phyloP scores from a whole-genome alignment of 2,329 filamentous ascomycete genomes.

The Exophiala oligosperma region DNA sequence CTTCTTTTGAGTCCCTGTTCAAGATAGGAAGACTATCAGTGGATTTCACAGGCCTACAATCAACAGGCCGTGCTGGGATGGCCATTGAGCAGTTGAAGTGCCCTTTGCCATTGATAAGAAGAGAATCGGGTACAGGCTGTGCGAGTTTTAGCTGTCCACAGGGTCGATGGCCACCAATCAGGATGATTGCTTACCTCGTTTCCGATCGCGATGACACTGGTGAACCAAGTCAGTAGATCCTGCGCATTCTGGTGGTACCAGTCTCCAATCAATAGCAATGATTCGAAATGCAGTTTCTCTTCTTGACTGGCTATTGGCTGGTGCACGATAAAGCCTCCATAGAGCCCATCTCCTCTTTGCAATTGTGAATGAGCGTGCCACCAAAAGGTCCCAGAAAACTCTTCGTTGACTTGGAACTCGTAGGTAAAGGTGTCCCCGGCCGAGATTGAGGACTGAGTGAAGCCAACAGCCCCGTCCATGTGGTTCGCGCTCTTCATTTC shows the following conservation, averaged over 20 bases:
- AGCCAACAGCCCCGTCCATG: constrained; percentile 70
- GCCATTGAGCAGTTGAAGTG: constrained; percentile 50
- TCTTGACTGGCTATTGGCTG: constrained; percentile 49
- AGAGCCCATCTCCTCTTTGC: constrained; percentile 67
- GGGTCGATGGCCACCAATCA: no score
- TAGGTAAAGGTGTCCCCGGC: constrained; percentile 65
- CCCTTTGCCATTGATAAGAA: constrained; percentile 67
- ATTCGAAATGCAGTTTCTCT: constrained; percentile 33
- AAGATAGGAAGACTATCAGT: constrained; percentile 24
- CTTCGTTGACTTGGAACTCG: constrained; percentile 60
- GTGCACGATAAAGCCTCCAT: constrained; percentile 65
- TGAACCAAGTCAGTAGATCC: constrained; percentile 47
- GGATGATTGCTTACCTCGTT: constrained; percentile 46
- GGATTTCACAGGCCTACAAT: constrained; percentile 39
- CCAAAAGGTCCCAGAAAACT: constrained; percentile 56
- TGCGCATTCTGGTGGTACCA: constrained; percentile 49
- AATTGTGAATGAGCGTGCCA: constrained; percentile 55
- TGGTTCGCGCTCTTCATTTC: constrained; percentile 72
- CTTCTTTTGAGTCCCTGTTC: constrained; percentile 30
- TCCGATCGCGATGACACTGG: constrained; percentile 44
- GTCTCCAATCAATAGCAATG: constrained; percentile 49
- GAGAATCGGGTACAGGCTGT: constrained; percentile 61
- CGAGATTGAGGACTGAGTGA: constrained; percentile 67
- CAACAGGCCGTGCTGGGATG: constrained; percentile 45
- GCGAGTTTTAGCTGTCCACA: no score